Evolutionary conservation across 108 stramenopile species (phyloP).

Genomic region (Mayamaea pseudoterrestris): DNA sequence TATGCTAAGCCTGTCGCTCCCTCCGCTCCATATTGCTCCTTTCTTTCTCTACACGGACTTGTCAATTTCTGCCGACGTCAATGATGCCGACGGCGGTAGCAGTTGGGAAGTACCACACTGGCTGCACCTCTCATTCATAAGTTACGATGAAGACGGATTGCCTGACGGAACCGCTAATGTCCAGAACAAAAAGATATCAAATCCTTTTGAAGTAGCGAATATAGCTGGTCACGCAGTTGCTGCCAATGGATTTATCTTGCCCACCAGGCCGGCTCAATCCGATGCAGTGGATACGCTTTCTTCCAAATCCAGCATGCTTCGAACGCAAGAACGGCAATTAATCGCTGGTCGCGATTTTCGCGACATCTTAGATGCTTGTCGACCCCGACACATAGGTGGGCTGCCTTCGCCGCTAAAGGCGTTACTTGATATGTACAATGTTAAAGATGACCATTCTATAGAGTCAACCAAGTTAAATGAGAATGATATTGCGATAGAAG

Average conservation of each 20-base stretch:
- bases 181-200: not conserved
- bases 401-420: conserved; percentile 25
- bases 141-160: conserved; percentile 47
- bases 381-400: conserved; percentile 35
- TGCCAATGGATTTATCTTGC: conserved; percentile 9
- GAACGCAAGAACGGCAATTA: conserved; percentile 41
- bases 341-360: conserved; percentile 61
- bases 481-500: conserved; percentile 2
- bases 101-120: conserved; percentile 81
- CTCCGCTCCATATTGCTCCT: conserved; percentile 94
- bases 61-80: conserved; percentile 13
- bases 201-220: not conserved
- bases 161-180: not conserved
- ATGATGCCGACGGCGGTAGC: conserved; percentile 9
- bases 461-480: not conserved
- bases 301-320: conserved; percentile 13
- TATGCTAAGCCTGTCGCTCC: conserved; percentile 88
- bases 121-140: conserved; percentile 80
- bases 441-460: conserved; percentile 6
- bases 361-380: conserved; percentile 77
- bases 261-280: no score
- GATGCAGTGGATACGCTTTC: no score
- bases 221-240: conserved; percentile 2
- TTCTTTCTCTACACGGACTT: conserved; percentile 94
- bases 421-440: conserved; percentile 17